phyloP scores from a whole-genome alignment of 2,329 filamentous ascomycete species.

The Tolypocladium tundrense region DNA sequence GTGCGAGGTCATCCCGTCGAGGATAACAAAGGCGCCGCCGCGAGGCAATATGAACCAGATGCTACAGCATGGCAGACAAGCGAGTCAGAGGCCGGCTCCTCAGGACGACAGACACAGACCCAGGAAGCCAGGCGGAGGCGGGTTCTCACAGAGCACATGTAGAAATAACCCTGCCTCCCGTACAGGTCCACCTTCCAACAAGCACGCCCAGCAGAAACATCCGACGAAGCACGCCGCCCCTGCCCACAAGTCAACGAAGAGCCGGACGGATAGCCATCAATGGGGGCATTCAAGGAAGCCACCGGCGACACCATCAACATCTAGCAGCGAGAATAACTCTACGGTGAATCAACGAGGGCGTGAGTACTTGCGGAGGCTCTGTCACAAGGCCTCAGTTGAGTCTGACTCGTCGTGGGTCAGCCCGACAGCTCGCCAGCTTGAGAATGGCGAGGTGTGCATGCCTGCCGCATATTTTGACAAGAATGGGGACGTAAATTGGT shows the following conservation, averaged over 20 bases:
- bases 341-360: not conserved
- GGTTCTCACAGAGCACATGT: not conserved
- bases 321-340: not conserved
- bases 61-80: too few relatives aligned
- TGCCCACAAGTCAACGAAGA: not conserved
- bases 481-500: not conserved
- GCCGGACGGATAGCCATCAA: not conserved
- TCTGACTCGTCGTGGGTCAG: constrained; percentile 12
- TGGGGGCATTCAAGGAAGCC: not conserved
- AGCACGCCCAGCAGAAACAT: too few relatives aligned
- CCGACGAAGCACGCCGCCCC: too few relatives aligned
- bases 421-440: constrained; percentile 5
- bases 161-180: not conserved
- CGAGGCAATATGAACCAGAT: not conserved
- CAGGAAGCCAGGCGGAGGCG: not conserved
- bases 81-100: too few relatives aligned
- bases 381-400: not conserved
- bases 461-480: not conserved
- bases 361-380: not conserved
- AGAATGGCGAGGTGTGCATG: constrained; percentile 1
- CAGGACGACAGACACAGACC: not conserved
- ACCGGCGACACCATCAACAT: not conserved
- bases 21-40: not conserved
- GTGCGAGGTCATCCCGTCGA: not conserved
- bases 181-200: too few relatives aligned